Base-by-base conservation (phyloP, 192 early-diverging fungal genomes). In the Diversispora epigaea region DNA sequence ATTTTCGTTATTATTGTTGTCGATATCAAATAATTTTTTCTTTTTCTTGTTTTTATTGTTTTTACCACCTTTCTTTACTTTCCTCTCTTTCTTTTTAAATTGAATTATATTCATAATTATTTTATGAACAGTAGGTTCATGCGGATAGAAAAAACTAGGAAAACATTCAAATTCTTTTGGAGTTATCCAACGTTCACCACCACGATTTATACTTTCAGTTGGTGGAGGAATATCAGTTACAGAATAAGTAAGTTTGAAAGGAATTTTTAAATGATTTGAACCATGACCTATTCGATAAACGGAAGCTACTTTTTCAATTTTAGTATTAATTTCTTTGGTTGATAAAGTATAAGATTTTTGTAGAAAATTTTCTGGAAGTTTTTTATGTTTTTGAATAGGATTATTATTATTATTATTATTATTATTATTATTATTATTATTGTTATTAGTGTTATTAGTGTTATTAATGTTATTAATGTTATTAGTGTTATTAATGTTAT, bases 241-340 rank as follows among this genome's bases (percentile, higher is more conserved):
- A 9, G 68, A 55, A 21, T 70, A 70, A 5, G 25, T 56, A 6
- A 70, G 55, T 55, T 6, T 55, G 40, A 55, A 70, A 10, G 32
- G 39, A 41, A 54, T 21, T 70, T 40, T 52, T 14, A 70, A 41
- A 55, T 70, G 68, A 43, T 19, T 44, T 15, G 43, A 40, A 43
- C 68, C 68, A 70, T 54, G 50, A 55, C 68, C 68, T n/a, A 70
- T 70, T 41, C 68, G 22, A 54, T 70, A 70, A 40, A 41, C 68
- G 6, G n/a, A 19, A 40, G 21, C 25, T 17, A 4, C 12, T 19
- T 56, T 52, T 22, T 52, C n/a, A 17, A 55, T 9, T 19, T 0
- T 17, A 0, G 21, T 25, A 22, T 67, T 49, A 6, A 43, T 21
- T 39, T 21, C 52, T 70, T 70, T 54, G 22, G 55, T 56, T 5